Conservation (phyloP, 192 early-diverging fungal species). For the Coemansia sp. region DNA sequence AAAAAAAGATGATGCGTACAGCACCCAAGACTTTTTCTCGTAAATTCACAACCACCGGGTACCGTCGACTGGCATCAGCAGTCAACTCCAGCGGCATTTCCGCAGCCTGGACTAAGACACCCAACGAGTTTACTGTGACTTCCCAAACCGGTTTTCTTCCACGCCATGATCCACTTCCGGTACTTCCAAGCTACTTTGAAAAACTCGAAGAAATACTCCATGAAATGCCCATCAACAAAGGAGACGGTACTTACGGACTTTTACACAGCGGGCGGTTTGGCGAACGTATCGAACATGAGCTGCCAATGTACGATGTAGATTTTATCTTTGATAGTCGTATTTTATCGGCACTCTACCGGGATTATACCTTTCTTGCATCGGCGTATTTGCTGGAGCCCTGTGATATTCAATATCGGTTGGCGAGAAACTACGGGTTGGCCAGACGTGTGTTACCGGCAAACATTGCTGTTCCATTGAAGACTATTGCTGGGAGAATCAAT, state of each 20-base stretch:
- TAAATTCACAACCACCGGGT: background rate
- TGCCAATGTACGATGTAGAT: conserved; percentile 74
- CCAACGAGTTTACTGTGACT: conserved; percentile 54
- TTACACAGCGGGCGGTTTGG: conserved; percentile 80
- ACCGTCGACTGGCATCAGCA: background rate
- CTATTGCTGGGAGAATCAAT: conserved; percentile 69
- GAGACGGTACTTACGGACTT: conserved; percentile 72
- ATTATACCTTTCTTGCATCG: conserved; percentile 85
- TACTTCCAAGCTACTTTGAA: conserved; percentile 70
- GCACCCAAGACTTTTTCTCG: background rate
- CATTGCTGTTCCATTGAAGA: conserved; percentile 76
- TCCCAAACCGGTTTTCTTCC: conserved; percentile 61
- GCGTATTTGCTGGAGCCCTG: conserved; percentile 90
- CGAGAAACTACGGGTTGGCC: conserved; percentile 78
- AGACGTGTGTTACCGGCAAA: conserved; percentile 72
- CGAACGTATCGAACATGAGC: conserved; percentile 68
- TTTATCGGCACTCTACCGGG: conserved; percentile 78
- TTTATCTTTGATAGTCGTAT: conserved; percentile 71
- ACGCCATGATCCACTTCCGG: conserved; percentile 66
- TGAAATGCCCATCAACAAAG: conserved; percentile 74
- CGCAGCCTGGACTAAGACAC: conserved; percentile 29
- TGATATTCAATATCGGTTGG: conserved; percentile 73
- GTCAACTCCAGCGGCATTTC: background rate
- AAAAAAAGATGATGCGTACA: background rate
- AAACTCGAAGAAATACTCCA: conserved; percentile 70